These are phyloP conservation scores for Aspergillus jensenii DNA, from an alignment of 2,329 filamentous ascomycete genomes.

Conservation along the genomic window DNA sequence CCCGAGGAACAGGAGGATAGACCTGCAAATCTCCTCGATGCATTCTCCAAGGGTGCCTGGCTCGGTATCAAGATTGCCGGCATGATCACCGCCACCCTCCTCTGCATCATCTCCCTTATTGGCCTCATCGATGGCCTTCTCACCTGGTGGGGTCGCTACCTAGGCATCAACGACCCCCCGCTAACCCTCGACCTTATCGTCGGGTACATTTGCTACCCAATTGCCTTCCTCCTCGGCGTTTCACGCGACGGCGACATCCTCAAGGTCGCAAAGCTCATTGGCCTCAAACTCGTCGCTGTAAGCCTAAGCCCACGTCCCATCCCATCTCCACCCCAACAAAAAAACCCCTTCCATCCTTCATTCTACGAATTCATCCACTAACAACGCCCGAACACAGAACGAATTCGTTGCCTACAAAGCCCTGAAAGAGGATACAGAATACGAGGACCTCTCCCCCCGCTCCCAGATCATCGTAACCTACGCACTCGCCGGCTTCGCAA, in stretches of 20 bases:
- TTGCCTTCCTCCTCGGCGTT: constrained; percentile 80
- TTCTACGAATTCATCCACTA: not conserved
- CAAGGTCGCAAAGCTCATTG: constrained; percentile 75
- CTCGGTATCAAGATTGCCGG: constrained; percentile 82
- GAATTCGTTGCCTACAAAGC: constrained; percentile 72
- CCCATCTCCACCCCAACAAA: not conserved
- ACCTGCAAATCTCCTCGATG: constrained; percentile 78
- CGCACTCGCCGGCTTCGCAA: constrained; percentile 77
- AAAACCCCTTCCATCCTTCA: not conserved
- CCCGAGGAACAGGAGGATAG: constrained; percentile 72
- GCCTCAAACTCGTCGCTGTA: constrained; percentile 75
- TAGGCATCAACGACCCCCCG: constrained; percentile 68
- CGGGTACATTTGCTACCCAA: constrained; percentile 74
- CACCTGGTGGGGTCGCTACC: constrained; percentile 79
- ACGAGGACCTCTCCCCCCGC: constrained; percentile 63
- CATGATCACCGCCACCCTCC: constrained; percentile 76
- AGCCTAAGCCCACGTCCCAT: constrained; percentile 27
- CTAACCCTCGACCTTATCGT: constrained; percentile 74
- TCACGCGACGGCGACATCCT: constrained; percentile 63
- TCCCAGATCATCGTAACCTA: constrained; percentile 83
- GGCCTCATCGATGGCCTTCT: constrained; percentile 73
- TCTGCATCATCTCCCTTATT: constrained; percentile 79
- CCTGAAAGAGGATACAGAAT: constrained; percentile 55
- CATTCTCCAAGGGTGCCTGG: constrained; percentile 82
- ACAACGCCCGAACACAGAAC: constrained; percentile 50